Evolutionary conservation across 1,284 basidiomycete genomes (phyloP).

Genomic region (Veloboletus limbatus): DNA sequence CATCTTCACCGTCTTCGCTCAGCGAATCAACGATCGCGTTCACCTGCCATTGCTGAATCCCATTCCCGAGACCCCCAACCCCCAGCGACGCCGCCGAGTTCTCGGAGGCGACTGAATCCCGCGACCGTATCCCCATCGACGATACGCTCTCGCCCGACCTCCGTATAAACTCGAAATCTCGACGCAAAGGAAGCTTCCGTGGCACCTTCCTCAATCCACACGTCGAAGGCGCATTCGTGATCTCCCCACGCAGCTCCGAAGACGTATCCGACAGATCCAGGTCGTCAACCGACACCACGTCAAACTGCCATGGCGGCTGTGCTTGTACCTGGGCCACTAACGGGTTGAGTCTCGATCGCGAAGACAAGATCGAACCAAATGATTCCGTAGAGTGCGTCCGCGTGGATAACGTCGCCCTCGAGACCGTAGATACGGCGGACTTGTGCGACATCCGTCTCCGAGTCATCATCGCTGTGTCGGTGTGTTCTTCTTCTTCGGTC

Average conservation of each 20-base stretch:
- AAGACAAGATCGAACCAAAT: slow-evolving; percentile 45
- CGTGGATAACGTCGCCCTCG: slow-evolving; percentile 20
- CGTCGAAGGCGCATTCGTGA: slow-evolving; percentile 37
- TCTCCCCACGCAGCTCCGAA: slow-evolving; percentile 38
- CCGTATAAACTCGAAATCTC: slow-evolving; percentile 75
- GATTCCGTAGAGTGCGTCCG: slow-evolving; percentile 52
- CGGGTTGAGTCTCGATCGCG: slow-evolving; percentile 35
- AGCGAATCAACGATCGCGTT: slow-evolving; percentile 75
- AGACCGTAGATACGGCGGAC: slow-evolving; percentile 23
- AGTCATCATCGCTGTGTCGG: slow-evolving; percentile 14
- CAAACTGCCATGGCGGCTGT: slow-evolving; percentile 51
- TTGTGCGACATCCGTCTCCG: slow-evolving; percentile 18
- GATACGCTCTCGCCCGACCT: slow-evolving; percentile 67
- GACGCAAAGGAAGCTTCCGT: slow-evolving; percentile 62
- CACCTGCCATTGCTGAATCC: slow-evolving; percentile 74
- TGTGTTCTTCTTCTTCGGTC: slow-evolving; percentile 31
- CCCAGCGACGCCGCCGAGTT: slow-evolving; percentile 44
- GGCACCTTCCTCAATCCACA: slow-evolving; percentile 55
- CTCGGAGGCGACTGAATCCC: slow-evolving; percentile 49
- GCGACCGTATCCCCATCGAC: slow-evolving; percentile 68
- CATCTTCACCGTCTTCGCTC: slow-evolving; percentile 69
- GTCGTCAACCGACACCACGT: slow-evolving; percentile 73
- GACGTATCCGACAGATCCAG: slow-evolving; percentile 72
- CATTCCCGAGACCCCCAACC: slow-evolving; percentile 44
- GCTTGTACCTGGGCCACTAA: slow-evolving; percentile 39